phyloP scores from a whole-genome alignment of 176 grass and related monocot species.

The Leersia perrieri region DNA sequence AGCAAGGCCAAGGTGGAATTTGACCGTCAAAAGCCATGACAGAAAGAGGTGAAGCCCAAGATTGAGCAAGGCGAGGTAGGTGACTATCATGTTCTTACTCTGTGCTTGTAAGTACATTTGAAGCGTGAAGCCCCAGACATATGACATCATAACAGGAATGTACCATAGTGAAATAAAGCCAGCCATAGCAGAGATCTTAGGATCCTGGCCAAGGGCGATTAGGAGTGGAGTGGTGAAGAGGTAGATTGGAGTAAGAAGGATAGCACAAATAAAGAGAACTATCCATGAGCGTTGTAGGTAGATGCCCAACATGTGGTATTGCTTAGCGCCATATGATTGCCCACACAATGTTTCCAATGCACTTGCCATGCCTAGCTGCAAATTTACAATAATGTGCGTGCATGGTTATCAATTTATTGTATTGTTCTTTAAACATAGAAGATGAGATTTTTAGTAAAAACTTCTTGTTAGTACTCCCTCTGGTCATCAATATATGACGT shows the following conservation, averaged over 20 bases:
- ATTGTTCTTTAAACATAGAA: not conserved
- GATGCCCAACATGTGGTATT: no score
- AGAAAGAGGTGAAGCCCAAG: constrained; percentile 56
- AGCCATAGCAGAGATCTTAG: constrained; percentile 40
- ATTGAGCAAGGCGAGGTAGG: constrained; percentile 54
- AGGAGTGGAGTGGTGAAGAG: no score
- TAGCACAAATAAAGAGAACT: no score
- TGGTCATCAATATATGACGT: no score
- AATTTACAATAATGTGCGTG: not conserved
- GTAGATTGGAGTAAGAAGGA: no score
- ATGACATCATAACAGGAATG: constrained; percentile 67
- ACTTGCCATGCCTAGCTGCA: constrained; percentile 85
- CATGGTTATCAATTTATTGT: not conserved
- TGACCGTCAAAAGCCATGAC: constrained; percentile 43
- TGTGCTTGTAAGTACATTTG: constrained; percentile 92
- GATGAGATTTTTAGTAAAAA: no score
- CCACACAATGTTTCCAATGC: no score
- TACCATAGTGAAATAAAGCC: constrained; percentile 61
- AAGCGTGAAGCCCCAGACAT: constrained; percentile 56
- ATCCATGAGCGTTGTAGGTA: no score
- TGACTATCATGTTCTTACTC: constrained; percentile 72
- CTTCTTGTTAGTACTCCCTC: no score
- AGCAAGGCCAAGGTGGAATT: constrained; percentile 35
- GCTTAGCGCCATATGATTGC: no score
- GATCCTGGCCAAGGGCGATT: no score